A percentile compares a stretch with the other conserved stretches of the same genome.
Evolutionary conservation across 495 filamentous ascomycete species (phyloP).

Genomic region (Oidiodendron maius): DNA sequence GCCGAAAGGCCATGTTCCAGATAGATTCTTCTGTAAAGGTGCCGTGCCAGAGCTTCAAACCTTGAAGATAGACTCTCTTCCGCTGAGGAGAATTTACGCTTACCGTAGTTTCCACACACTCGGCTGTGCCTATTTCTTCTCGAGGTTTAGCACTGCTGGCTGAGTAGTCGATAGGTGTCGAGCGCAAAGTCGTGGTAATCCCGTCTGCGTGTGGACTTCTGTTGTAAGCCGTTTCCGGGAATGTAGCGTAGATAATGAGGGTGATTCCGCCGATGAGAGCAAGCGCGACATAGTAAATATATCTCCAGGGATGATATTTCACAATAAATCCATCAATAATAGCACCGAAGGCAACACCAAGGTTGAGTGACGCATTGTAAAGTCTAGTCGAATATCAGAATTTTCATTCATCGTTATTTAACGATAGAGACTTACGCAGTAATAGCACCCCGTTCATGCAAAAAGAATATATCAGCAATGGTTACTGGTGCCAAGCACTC

Average conservation of each 20-base stretch:
- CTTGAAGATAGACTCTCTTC: slow-evolving; percentile 23
- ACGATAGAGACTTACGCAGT: slow-evolving; percentile 22
- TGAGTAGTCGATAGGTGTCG: neutral
- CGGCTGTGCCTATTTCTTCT: neutral
- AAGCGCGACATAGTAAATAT: slow-evolving; percentile 42
- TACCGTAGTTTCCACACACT: neutral
- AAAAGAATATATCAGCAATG: slow-evolving; percentile 51
- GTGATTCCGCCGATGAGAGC: slow-evolving; percentile 37
- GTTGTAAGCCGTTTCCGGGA: slow-evolving; percentile 45
- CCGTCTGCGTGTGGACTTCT: slow-evolving; percentile 2
- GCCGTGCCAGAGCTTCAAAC: slow-evolving; percentile 29
- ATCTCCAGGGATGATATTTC: slow-evolving; percentile 38
- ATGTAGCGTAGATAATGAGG: slow-evolving; percentile 40
- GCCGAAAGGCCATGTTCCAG: slow-evolving; percentile 37
- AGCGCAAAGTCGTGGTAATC: too few species aligned
- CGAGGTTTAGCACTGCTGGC: too few species aligned
- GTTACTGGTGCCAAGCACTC: slow-evolving; percentile 45
- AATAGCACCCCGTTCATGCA: slow-evolving; percentile 47
- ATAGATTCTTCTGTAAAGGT: slow-evolving; percentile 37
- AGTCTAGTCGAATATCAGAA: slow-evolving; percentile 14
- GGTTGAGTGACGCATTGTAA: slow-evolving; percentile 39
- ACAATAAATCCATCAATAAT: slow-evolving; percentile 44
- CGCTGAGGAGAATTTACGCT: neutral
- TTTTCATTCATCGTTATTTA: neutral
- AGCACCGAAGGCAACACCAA: slow-evolving; percentile 38